These are phyloP conservation scores for Colletotrichum limetticola DNA, from an alignment of 2,329 filamentous ascomycete species.

Conservation along the genomic window DNA sequence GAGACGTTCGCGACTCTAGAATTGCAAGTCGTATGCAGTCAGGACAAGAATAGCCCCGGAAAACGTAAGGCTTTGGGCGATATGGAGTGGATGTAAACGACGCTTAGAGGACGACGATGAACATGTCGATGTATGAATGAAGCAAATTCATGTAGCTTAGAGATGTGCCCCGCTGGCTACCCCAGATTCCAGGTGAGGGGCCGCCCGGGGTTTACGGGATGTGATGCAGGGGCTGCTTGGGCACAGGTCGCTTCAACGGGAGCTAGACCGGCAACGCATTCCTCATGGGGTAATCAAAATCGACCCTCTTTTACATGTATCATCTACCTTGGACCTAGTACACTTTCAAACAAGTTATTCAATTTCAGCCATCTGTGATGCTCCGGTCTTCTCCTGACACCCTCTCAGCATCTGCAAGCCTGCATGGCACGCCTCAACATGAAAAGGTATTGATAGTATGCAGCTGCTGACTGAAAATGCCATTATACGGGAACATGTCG, in stretches of 20 bases:
- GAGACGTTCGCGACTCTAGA: no score
- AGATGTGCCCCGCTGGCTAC: background rate
- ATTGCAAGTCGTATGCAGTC: no score
- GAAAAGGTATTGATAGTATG: background rate
- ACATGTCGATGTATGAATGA: background rate
- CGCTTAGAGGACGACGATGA: no score
- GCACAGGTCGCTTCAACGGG: background rate
- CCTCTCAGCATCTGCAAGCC: no score
- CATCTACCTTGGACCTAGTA: background rate
- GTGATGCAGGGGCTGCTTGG: background rate
- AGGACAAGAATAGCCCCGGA: no score
- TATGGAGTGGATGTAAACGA: no score
- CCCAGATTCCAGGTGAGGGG: background rate
- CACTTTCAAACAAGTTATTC: background rate
- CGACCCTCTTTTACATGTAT: background rate
- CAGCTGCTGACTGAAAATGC: background rate
- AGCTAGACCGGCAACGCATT: background rate
- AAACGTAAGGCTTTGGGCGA: no score
- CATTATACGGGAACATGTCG: background rate
- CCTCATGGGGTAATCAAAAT: background rate
- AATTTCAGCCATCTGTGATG: background rate
- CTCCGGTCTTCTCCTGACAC: background rate
- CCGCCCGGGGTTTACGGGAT: background rate
- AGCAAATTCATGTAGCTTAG: background rate
- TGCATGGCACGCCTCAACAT: background rate